A percentile compares a stretch with the other conserved stretches of the same genome.
Conservation (phyloP, 2,329 filamentous ascomycete genomes). For the Rachicladosporium sp. region DNA sequence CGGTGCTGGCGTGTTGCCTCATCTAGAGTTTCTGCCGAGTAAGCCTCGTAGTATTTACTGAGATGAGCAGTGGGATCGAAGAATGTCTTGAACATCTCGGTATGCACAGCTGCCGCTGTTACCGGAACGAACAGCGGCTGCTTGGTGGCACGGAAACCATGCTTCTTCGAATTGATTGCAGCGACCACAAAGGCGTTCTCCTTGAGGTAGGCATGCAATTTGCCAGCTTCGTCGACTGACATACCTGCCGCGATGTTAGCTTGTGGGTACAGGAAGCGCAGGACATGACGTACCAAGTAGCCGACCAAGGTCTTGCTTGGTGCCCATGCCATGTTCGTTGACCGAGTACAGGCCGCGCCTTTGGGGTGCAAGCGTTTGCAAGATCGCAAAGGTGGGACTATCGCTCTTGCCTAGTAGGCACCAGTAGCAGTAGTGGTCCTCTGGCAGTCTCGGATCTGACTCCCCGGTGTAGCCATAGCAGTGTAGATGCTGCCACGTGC, state of each 20-base stretch:
- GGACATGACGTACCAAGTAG: slow-evolving; percentile 9
- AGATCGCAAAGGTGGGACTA: slow-evolving; percentile 3
- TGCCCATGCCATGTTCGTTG: slow-evolving; percentile 11
- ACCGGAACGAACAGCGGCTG: slow-evolving; percentile 13
- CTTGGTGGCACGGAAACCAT: slow-evolving; percentile 8
- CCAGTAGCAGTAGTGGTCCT: slow-evolving; percentile 34
- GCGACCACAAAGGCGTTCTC: slow-evolving; percentile 12
- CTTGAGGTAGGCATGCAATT: slow-evolving; percentile 10
- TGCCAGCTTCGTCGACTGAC: slow-evolving; percentile 3
- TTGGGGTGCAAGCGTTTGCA: slow-evolving; percentile 13
- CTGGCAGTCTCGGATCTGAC: slow-evolving; percentile 28
- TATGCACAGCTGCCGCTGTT: slow-evolving; percentile 8
- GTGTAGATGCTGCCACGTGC: slow-evolving; percentile 32
- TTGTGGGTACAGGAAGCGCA: not conserved
- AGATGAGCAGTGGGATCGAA: slow-evolving; percentile 18
- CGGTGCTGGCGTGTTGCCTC: not conserved
- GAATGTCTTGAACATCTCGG: slow-evolving; percentile 14
- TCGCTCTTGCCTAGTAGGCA: slow-evolving; percentile 26
- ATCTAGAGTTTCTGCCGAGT: not conserved
- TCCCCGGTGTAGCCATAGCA: slow-evolving; percentile 33
- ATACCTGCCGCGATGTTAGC: slow-evolving; percentile 11
- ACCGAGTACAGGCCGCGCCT: slow-evolving; percentile 16
- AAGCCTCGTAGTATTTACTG: not conserved
- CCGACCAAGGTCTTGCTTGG: slow-evolving; percentile 9
- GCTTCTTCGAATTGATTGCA: slow-evolving; percentile 9